These are phyloP conservation scores for Polyplosphaeria fusca DNA, from an alignment of 495 filamentous ascomycete genomes.

Conservation along the genomic window DNA sequence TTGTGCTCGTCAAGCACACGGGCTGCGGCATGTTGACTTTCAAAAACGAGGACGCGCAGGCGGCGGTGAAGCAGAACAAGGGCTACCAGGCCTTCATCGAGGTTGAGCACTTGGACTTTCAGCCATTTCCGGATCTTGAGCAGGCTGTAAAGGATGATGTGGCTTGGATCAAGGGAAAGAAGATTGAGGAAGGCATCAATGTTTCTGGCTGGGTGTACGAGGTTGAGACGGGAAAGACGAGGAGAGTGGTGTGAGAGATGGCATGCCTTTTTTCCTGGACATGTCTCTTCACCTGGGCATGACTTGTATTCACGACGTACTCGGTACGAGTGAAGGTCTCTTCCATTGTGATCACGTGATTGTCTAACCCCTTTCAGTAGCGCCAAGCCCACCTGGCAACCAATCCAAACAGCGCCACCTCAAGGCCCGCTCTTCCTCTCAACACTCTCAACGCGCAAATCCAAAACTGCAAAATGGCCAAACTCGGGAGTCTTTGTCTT, in stretches of 20 bases:
- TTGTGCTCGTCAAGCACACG: conserved; percentile 75
- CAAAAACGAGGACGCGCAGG: conserved; percentile 59
- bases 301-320: no score
- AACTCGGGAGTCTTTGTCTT: conserved; percentile 1
- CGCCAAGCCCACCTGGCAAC: no score
- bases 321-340: no score
- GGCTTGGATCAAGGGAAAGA: conserved; percentile 55
- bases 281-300: no score
- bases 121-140: conserved; percentile 63
- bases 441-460: no score
- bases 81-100: conserved; percentile 46
- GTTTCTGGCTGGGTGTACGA: conserved; percentile 80
- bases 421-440: no score
- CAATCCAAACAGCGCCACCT: no score
- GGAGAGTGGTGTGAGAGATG: conserved; percentile 49
- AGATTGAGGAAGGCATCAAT: conserved; percentile 55
- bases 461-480: neutral
- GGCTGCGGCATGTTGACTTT: conserved; percentile 85
- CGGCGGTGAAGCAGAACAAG: conserved; percentile 57
- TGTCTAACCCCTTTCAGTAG: no score
- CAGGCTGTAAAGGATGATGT: conserved; percentile 66
- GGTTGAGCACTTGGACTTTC: conserved; percentile 55
- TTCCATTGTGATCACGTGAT: no score
- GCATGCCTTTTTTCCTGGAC: no score
- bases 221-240: conserved; percentile 71